Percentiles rank a stretch among this genome's conserved stretches.
These are phyloP conservation scores for Neltuma alba DNA, from an alignment of 306 rosid genomes.

Conservation along the genomic window DNA sequence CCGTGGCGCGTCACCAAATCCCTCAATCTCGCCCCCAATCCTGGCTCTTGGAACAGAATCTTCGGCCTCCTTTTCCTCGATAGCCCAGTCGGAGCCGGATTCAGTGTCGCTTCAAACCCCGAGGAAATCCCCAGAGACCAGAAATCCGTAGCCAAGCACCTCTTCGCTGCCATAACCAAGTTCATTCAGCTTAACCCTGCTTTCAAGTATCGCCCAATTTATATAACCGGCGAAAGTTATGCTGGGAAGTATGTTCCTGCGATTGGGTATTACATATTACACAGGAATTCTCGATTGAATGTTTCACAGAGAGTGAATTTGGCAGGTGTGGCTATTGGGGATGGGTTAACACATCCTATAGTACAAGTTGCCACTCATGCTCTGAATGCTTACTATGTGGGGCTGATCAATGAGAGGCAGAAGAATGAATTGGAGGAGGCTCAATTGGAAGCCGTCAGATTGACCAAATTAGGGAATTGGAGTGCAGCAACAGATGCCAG, in stretches of 20 bases:
- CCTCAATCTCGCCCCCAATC: slow-evolving; percentile 53
- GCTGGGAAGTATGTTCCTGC: slow-evolving; percentile 83
- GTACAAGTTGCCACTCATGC: slow-evolving; percentile 67
- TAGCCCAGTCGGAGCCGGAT: slow-evolving; percentile 81
- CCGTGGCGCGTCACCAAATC: slow-evolving; percentile 65
- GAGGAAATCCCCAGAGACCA: slow-evolving; percentile 77
- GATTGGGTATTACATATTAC: slow-evolving; percentile 64
- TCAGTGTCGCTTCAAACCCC: slow-evolving; percentile 60
- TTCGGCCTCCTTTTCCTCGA: slow-evolving; percentile 80
- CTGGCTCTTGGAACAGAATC: slow-evolving; percentile 70
- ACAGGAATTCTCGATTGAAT: slow-evolving; percentile 38
- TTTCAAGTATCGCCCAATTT: slow-evolving; percentile 67
- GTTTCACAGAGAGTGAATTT: slow-evolving; percentile 45
- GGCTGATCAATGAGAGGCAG: slow-evolving; percentile 73
- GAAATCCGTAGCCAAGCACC: slow-evolving; percentile 55
- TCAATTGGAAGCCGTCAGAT: slow-evolving; percentile 53
- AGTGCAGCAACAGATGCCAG: slow-evolving; percentile 52
- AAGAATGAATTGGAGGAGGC: slow-evolving; percentile 52
- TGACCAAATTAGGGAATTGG: slow-evolving; percentile 51
- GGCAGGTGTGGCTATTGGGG: slow-evolving; percentile 74
- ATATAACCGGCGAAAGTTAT: slow-evolving; percentile 81
- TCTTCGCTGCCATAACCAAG: slow-evolving; percentile 59
- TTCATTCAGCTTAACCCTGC: slow-evolving; percentile 54
- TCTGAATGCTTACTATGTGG: slow-evolving; percentile 52
- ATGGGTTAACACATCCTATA: slow-evolving; percentile 74